Base-by-base conservation (phyloP, 768 basidiomycete species). In the Pulveroboletus sp. region DNA sequence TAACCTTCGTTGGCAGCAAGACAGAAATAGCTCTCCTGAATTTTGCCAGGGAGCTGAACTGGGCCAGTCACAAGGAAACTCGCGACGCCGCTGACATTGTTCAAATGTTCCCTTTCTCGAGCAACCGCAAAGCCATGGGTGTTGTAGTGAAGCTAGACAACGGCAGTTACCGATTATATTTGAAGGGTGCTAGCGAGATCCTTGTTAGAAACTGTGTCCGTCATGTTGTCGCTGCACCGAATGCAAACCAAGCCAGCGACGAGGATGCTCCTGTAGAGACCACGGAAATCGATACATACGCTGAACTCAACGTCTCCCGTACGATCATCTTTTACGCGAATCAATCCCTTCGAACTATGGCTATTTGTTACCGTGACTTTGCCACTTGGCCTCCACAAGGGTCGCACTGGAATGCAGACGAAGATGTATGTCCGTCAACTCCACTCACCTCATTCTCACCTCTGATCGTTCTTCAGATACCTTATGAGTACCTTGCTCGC, bases 321-420 rank as follows among this genome's bases (percentile, higher is more conserved):
- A 97, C 95, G 13, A 97, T 94, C 69, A 94, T 95, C 57, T 95
- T 96, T 70, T 98, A 99, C 67, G 94, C 94, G 60, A 94, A 94
- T 68, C 95, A 98, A 72, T 88, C 84, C 11, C 82, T 97, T 9
- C 83, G 95, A 43, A 97, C 96, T 2, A 90, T 99, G 57, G 93
- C 94, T 1, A 70, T 97, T 39, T 96, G 94, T 67, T 97, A 97
- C 64, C 79, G 84, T 42, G 94, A 99, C 63, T 84, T 96, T 50
- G 66, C 81, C 6, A 67, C 73, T 1, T 97, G 95, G 94, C 95
- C 95, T 10, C 93, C 94, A 5, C 48, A 57, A 13, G 76, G 75
- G 11, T 60, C 69, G 35, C 50, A 59, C 2, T 54, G 61, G 13
- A 63, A 76, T 26, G 74, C 72, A 2, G 69, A 76, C 8, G 73